Evolutionary conservation across 1,284 basidiomycete genomes (phyloP), one percentile per base, ranked within the genome.

Genomic region (Cutaneotrichosporon spelunceum): DNA sequence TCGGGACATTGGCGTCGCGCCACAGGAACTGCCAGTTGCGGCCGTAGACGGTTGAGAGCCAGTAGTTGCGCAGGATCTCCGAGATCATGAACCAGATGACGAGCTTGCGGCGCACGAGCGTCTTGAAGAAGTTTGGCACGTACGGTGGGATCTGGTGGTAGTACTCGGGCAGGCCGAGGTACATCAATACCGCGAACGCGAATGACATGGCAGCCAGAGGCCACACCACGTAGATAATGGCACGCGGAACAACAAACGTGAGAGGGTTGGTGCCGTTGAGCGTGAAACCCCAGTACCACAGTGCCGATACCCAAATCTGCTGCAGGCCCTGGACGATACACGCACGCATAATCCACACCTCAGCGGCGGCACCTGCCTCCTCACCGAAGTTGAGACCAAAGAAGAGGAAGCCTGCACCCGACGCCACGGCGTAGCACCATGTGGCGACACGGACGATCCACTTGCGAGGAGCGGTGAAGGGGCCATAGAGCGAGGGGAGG

Each of bases 371-470:
- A 72, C 92, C 90, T 33, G 91, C 92, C 83, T 94, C 92, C 81
- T 95, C 92, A 79, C 92, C 92, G 76, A 94, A 95, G 80, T 95
- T 95, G 68, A 93, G 84, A 76, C 92, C 91, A 73, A 95, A 95
- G 84, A 92, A 93, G 61, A 87, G 80, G 83, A 94, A 95, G 21
- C 89, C 88, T 42, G 89, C 92, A 10, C 91, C 87, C 30, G 92
- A 94, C 14, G 89, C 91, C 54, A 91, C 80, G 50, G 92, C 91
- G 79, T 95, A 95, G 57, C 67, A 64, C 90, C 91, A 94, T 0
- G 90, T 93, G 16, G 92, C 91, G 36, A 86, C 81, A 71, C 87
- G 88, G 36, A 89, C 83, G 49, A 94, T 79, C 57, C 84, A 84
- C 42, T 82, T 81, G 65, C 90, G 88, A 6, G 86, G 83, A 3